A percentile compares a stretch with the other conserved stretches of the same genome.
phyloP scores from a whole-genome alignment of 2,329 filamentous ascomycete species.

The Aspergillus versicolor region DNA sequence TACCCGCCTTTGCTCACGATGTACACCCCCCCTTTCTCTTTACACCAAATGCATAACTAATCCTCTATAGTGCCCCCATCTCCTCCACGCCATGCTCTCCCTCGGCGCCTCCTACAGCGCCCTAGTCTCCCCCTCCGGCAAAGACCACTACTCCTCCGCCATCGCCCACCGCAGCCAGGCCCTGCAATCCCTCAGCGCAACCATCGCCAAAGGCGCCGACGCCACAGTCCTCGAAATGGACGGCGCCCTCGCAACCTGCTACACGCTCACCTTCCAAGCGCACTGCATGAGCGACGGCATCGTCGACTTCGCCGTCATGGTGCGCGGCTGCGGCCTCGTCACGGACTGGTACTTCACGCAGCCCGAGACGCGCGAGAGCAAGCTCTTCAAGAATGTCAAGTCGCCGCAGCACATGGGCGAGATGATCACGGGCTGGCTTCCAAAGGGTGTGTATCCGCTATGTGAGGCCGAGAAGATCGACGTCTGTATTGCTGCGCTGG shows the following conservation, averaged over 20 bases:
- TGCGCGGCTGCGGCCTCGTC: conserved; percentile 32
- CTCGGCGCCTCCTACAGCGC: conserved; percentile 63
- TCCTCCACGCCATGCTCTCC: conserved; percentile 70
- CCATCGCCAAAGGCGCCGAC: conserved; percentile 35
- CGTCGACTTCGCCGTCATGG: conserved; percentile 35
- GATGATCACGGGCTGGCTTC: conserved; percentile 6
- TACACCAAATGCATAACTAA: no score
- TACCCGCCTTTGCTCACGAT: conserved; percentile 9
- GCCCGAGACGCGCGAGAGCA: conserved; percentile 10
- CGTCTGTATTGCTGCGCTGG: conserved; percentile 19
- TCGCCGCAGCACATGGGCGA: conserved; percentile 1
- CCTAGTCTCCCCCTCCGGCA: conserved; percentile 50
- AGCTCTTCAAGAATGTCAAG: conserved; percentile 15
- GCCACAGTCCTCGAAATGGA: conserved; percentile 24
- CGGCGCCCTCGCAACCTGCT: conserved; percentile 33
- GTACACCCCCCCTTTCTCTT: neutral
- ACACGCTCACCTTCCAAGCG: conserved; percentile 34
- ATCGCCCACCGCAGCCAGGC: conserved; percentile 66
- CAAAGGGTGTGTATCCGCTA: neutral
- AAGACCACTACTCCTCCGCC: conserved; percentile 56
- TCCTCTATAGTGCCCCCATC: conserved; percentile 51
- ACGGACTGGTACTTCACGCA: conserved; percentile 35
- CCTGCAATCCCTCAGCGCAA: conserved; percentile 61
- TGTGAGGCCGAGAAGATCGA: conserved; percentile 9
- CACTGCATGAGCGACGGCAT: conserved; percentile 35